Conservation (phyloP, 225 moss, liverwort and hornwort genomes). For the Polytrichum commune region DNA sequence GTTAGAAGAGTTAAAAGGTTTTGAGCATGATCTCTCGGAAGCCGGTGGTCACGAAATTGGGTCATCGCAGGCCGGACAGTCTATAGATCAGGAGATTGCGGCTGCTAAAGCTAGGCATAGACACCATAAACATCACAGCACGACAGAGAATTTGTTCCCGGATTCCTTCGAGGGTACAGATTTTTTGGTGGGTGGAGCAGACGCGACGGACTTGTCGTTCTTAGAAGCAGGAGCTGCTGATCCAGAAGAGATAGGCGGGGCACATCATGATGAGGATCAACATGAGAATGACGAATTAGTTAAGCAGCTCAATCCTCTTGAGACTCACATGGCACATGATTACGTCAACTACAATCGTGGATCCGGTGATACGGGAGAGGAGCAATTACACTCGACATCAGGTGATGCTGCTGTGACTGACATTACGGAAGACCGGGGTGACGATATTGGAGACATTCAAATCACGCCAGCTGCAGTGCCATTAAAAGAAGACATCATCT, state of each 20-base stretch:
- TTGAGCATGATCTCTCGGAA: conserved; percentile 14
- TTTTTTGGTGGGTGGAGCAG: conserved; percentile 37
- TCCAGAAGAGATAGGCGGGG: conserved; percentile 26
- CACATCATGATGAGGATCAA: background rate
- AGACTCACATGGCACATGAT: conserved; percentile 40
- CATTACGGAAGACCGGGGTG: too few relatives aligned
- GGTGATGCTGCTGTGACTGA: too few relatives aligned
- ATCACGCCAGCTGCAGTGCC: too few relatives aligned
- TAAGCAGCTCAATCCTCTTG: conserved; percentile 19
- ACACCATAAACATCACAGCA: background rate
- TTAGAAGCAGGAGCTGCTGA: conserved; percentile 35
- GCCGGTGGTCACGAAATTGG: background rate
- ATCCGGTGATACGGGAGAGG: conserved; percentile 2
- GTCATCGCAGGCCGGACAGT: too few relatives aligned
- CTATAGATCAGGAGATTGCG: background rate
- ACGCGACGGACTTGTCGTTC: conserved; percentile 34
- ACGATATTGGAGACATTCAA: too few relatives aligned
- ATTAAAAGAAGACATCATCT: too few relatives aligned
- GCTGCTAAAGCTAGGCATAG: background rate
- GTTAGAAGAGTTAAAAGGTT: conserved; percentile 5
- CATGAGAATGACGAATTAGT: background rate
- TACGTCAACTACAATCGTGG: conserved; percentile 44
- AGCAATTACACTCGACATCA: too few relatives aligned
- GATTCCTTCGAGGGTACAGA: conserved; percentile 36
- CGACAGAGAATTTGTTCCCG: conserved; percentile 31